Conservation (phyloP, 2,329 filamentous ascomycete species). For the Colletotrichum costaricense region DNA sequence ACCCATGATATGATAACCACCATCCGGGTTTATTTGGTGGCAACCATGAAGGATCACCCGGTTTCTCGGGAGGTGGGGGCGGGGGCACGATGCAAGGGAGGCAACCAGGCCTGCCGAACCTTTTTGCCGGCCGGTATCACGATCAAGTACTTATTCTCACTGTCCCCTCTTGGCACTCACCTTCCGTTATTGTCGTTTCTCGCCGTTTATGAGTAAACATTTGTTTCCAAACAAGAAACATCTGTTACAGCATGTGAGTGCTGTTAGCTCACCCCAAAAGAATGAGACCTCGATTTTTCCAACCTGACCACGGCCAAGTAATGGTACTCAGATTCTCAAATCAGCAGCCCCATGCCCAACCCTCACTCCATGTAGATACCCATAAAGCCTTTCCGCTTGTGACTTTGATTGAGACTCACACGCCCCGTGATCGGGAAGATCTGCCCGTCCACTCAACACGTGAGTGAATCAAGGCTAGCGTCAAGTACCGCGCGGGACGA, state of each 20-base stretch:
- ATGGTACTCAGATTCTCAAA: not conserved
- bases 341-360: not conserved
- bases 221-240: not conserved
- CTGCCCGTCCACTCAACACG: not conserved
- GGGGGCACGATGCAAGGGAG: not conserved
- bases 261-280: not conserved
- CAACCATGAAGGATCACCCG: not conserved
- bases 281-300: too few species aligned
- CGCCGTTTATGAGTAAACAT: not conserved
- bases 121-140: not conserved
- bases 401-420: not conserved
- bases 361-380: not conserved
- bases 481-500: not conserved
- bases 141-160: not conserved
- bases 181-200: not conserved
- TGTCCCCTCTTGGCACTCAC: not conserved
- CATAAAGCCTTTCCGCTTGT: not conserved
- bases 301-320: not conserved
- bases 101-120: not conserved
- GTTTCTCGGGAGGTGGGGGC: not conserved
- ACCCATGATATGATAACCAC: not conserved
- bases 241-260: not conserved
- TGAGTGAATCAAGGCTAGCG: not conserved
- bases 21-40: not conserved
- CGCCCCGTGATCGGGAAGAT: not conserved